Conservation (phyloP, 768 basidiomycete species). For the Candolleomyces efflorescens region DNA sequence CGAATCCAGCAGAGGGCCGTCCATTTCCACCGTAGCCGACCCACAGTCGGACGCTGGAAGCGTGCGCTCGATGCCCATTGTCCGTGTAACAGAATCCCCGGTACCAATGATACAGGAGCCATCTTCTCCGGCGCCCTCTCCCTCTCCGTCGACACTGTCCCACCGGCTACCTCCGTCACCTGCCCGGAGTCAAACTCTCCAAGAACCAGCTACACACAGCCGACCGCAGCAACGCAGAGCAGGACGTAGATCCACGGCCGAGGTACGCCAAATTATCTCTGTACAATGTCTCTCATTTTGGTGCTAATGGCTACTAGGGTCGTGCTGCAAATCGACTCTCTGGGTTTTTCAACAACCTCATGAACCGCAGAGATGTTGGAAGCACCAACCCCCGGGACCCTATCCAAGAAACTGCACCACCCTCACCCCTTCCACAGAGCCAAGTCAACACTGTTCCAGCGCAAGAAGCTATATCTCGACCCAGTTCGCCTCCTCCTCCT, state of each 20-base stretch:
- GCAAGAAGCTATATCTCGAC: slow-evolving; percentile 39
- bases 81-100: slow-evolving; percentile 42
- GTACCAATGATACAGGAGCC: slow-evolving; percentile 24
- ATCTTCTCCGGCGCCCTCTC: background rate
- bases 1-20: slow-evolving; percentile 22
- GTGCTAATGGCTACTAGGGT: slow-evolving; percentile 25
- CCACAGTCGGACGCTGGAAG: slow-evolving; percentile 48
- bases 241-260: slow-evolving; percentile 51
- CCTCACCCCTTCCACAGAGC: slow-evolving; percentile 11
- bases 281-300: slow-evolving; percentile 13
- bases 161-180: slow-evolving; percentile 29
- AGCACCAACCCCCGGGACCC: slow-evolving; percentile 23
- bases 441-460: slow-evolving; percentile 20
- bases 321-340: slow-evolving; percentile 74
- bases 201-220: slow-evolving; percentile 24
- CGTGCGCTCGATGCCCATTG: slow-evolving; percentile 55
- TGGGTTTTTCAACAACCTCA: slow-evolving; percentile 79
- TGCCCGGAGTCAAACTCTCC: slow-evolving; percentile 22
- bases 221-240: slow-evolving; percentile 29
- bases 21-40: slow-evolving; percentile 35
- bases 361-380: slow-evolving; percentile 61
- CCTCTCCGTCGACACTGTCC: slow-evolving; percentile 23
- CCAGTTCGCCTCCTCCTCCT: slow-evolving; percentile 67
- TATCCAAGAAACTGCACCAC: slow-evolving; percentile 21
- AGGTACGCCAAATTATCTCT: slow-evolving; percentile 40